Base-by-base conservation (phyloP, 495 filamentous ascomycete species). In the Daldinia grandis region DNA sequence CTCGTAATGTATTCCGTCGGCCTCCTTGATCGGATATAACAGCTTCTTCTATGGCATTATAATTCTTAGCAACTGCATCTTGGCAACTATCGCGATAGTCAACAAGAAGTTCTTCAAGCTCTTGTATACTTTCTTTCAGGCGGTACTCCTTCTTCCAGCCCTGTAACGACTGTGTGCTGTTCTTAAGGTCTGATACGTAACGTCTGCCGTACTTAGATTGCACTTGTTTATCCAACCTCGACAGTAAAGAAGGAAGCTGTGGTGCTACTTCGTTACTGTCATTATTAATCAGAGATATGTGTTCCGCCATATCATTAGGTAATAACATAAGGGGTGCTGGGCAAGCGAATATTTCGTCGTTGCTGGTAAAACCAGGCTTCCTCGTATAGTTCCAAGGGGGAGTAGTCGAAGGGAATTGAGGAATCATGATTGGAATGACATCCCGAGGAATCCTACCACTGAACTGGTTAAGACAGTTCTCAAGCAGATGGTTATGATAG, bases 401-500 rank as follows among this genome's bases (percentile, higher is more conserved):
- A 15, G 12, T 25, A 14, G 9, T 27, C 3, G 17, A 37, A 28
- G 19, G 19, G 21, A 9, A 14, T 57, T 0, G 28, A 31, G 47
- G n/a, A 10, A 50, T 64, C 5, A 6, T 3, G 17, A 57, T 19
- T 58, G 37, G 24, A 14, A 15, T 17, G 7, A 44, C 17, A 12
- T 17, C 4, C 2, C 19, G 42, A 50, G 69, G 31, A 5, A 74
- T 25, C 1, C 3, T 35, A 1, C 25, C 5, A 37, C 5, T 12
- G 53, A 76, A 61, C 31, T 49, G 5, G n/a, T 47, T 14, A 33
- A 74, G 44, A 56, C 65, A 74, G 1, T 37, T 0, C 40, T 15
- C 3, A 24, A 77, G 38, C n/a, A 62, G 25, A 21, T 19, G 27
- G 63, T 85, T 85, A 7, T 76, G 64, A 44, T 76, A 73, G 62